Evolutionary conservation across 2,329 filamentous ascomycete species (phyloP), one percentile per base, ranked within the genome.

Genomic region (Tolypocladium nubicola): DNA sequence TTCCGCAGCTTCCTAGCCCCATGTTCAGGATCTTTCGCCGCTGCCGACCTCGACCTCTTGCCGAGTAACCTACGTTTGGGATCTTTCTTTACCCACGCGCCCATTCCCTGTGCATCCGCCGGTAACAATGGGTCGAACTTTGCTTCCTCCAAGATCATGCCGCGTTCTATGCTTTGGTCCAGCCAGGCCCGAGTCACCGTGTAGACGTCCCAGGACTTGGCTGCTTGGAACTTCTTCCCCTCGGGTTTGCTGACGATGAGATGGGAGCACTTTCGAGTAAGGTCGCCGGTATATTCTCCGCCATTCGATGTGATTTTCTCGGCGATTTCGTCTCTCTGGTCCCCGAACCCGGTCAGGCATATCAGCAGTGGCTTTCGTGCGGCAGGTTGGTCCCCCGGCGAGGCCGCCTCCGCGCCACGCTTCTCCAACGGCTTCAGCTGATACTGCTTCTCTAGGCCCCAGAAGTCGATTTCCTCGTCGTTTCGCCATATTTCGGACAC

Each of bases 81-180:
- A 53, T 78, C 75, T 52, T 74, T 76, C 63, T 76, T 81, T 13
- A 69, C 80, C 87, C 88, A 94, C 7, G 92, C 90, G 14, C 86
- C 90, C 38, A 79, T 75, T 0, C 93, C 94, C 67, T 91, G 87
- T 66, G 91, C 79, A 62, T 87, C 83, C 8, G 68, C 62, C 0
- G 89, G 84, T 21, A 93, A 70, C 33, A 82, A 75, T 2, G 90
- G 92, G 67, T 95, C 86, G 70, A 95, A 99, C 59, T 83, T 84
- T n/a, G 77, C 73, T 70, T 97, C 94, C 57, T 97, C 89, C 23
- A 99, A 76, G 23, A 92, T 88, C 90, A 99, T 94, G 57, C 91
- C 90, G 61, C 94, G 82, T 62, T 88, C 82, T 59, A 94, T 72
- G 65, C 89, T 93, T 66, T 97, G 89, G 54, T 85, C 76, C 41